Percentiles rank a stretch among this genome's conserved stretches.
Conservation (phyloP, 2,329 filamentous ascomycete species). For the Aspergillaceae sp. region DNA sequence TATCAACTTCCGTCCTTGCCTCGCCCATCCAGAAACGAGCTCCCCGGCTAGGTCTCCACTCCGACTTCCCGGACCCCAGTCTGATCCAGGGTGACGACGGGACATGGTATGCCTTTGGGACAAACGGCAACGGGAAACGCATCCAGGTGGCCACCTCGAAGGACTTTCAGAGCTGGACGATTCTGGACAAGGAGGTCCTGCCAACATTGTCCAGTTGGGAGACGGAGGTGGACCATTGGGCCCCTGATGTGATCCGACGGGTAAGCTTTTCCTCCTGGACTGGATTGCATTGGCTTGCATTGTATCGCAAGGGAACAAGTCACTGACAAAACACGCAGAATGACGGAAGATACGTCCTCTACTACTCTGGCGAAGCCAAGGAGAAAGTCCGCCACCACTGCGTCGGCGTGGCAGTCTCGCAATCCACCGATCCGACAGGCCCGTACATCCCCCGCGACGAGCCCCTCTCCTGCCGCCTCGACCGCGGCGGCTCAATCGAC, state of each 20-base stretch:
- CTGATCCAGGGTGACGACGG: slow-evolving; percentile 42
- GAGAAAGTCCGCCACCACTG: slow-evolving; percentile 43
- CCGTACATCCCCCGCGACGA: slow-evolving; percentile 44
- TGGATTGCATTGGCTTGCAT: not conserved
- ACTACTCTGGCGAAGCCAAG: slow-evolving; percentile 47
- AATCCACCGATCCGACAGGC: slow-evolving; percentile 35
- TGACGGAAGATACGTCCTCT: slow-evolving; percentile 51
- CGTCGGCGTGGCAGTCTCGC: slow-evolving; percentile 48
- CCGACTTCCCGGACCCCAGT: slow-evolving; percentile 36
- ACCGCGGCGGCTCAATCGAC: slow-evolving; percentile 55
- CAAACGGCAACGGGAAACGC: slow-evolving; percentile 42
- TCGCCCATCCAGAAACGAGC: slow-evolving; percentile 14
- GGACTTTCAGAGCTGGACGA: slow-evolving; percentile 42
- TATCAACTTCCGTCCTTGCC: slow-evolving; percentile 8
- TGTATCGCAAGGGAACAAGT: too few species aligned
- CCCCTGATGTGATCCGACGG: slow-evolving; percentile 50
- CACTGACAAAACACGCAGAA: slow-evolving; percentile 12
- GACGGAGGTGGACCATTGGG: slow-evolving; percentile 49
- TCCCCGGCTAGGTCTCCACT: slow-evolving; percentile 21
- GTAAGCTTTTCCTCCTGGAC: slow-evolving; percentile 15
- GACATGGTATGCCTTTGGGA: slow-evolving; percentile 52
- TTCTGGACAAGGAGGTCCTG: slow-evolving; percentile 48
- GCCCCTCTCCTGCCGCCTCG: slow-evolving; percentile 47
- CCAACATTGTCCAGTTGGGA: slow-evolving; percentile 48
- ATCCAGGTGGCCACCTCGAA: slow-evolving; percentile 48